Evolutionary conservation across 192 early-diverging fungal species (phyloP).

Genomic region (Chytriomyces sp.): DNA sequence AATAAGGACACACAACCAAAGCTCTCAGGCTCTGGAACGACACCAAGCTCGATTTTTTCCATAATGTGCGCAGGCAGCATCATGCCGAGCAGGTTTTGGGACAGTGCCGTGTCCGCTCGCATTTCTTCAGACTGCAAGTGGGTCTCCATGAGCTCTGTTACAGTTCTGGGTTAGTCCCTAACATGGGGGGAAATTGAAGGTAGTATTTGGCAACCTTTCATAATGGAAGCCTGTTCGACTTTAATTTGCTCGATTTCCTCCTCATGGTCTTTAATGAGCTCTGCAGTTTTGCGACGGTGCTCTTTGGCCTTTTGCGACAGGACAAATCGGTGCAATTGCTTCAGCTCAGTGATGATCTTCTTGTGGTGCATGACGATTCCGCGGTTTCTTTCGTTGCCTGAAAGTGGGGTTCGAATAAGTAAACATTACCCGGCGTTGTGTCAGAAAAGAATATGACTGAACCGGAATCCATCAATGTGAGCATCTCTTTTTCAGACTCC

Average conservation of each 20-base stretch:
- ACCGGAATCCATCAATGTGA: conserved; percentile 21
- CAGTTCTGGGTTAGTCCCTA: neutral
- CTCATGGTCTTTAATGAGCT: conserved; percentile 37
- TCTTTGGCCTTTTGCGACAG: conserved; percentile 24
- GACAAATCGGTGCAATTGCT: conserved; percentile 25
- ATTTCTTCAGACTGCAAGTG: conserved; percentile 29
- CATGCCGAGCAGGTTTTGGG: conserved; percentile 30
- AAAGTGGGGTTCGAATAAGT: neutral
- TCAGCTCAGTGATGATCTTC: conserved; percentile 29
- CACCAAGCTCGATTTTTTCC: conserved; percentile 34
- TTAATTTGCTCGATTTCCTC: conserved; percentile 40
- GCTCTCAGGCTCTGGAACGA: conserved; percentile 14
- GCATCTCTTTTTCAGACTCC: conserved; percentile 26
- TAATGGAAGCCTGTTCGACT: conserved; percentile 16
- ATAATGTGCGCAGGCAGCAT: conserved; percentile 34
- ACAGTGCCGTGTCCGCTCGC: conserved; percentile 11
- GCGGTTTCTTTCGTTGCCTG: conserved; percentile 21
- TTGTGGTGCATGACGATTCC: conserved; percentile 32
- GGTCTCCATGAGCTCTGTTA: conserved; percentile 30
- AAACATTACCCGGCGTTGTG: neutral
- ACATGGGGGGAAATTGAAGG: neutral
- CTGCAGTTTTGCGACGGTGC: conserved; percentile 33
- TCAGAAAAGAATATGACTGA: neutral
- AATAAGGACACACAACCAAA: conserved; percentile 14
- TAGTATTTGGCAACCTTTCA: conserved; percentile 19